phyloP scores from a whole-genome alignment of 306 rosid species.

The Hippophae rhamnoides region DNA sequence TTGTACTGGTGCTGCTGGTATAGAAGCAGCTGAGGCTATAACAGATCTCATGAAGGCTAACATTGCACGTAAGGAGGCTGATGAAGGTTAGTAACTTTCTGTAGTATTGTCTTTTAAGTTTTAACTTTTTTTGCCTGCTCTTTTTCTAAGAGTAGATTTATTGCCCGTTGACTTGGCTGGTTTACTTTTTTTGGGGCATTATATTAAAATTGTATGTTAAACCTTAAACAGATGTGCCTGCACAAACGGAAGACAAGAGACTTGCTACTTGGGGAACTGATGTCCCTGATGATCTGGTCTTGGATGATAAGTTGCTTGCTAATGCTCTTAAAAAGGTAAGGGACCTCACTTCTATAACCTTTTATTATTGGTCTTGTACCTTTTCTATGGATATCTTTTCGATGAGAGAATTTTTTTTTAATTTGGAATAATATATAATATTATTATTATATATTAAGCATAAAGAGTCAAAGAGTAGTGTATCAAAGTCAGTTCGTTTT shows the following conservation, averaged over 20 bases:
- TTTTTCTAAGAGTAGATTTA: neutral
- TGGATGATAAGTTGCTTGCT: conserved; percentile 34
- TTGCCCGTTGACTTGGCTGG: conserved; percentile 3
- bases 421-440: too few species aligned
- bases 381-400: too few species aligned
- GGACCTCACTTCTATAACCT: neutral
- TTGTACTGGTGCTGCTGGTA: conserved; percentile 53
- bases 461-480: neutral
- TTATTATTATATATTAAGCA: neutral
- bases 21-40: conserved; percentile 46
- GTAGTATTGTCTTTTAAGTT: neutral
- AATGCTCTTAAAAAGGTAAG: conserved; percentile 47
- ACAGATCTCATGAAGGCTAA: conserved; percentile 42
- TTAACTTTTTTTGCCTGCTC: neutral
- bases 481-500: neutral
- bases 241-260: conserved; percentile 32
- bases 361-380: neutral
- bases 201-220: neutral
- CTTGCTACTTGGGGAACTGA: conserved; percentile 51
- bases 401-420: too few species aligned
- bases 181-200: neutral
- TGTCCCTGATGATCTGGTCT: conserved; percentile 39
- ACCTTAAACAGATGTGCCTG: conserved; percentile 21
- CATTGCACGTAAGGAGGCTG: conserved; percentile 38
- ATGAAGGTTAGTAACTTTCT: conserved; percentile 31